These are phyloP conservation scores for Astrephomene gubernaculifera DNA, from an alignment of 139 green algal species.

Conservation along the genomic window DNA sequence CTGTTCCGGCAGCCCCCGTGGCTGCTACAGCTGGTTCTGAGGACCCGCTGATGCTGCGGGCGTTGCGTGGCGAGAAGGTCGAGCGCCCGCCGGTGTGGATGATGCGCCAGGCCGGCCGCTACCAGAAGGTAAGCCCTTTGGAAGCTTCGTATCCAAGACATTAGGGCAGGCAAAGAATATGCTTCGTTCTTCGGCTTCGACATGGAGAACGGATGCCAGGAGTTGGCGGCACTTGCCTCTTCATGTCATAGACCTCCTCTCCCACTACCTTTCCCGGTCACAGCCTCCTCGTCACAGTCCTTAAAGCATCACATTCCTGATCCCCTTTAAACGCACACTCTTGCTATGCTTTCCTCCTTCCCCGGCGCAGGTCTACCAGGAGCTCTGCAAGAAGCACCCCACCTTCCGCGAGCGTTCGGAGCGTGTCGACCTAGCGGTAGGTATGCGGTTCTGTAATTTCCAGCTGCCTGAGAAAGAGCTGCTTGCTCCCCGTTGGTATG, in stretches of 20 bases:
- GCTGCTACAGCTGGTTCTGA: not conserved
- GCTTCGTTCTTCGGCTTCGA: too few species aligned
- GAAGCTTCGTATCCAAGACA: not conserved
- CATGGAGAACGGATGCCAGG: too few species aligned
- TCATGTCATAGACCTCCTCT: too few species aligned
- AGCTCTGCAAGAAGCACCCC: constrained; percentile 92
- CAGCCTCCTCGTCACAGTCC: not conserved
- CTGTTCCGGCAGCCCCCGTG: not conserved
- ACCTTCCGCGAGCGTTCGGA: constrained; percentile 94
- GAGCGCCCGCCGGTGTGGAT: constrained; percentile 96
- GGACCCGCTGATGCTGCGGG: constrained; percentile 85
- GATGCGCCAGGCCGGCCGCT: constrained; percentile 97
- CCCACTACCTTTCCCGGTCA: too few species aligned
- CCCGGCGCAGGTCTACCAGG: constrained; percentile 85
- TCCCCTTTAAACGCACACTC: too few species aligned
- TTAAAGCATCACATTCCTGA: too few species aligned
- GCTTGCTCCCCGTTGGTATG: too few species aligned
- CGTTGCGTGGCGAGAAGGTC: constrained; percentile 84
- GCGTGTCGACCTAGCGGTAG: constrained; percentile 89
- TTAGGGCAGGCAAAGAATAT: too few species aligned
- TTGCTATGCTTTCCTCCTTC: too few species aligned
- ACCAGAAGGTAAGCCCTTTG: constrained; percentile 92
- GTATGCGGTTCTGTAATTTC: not conserved
- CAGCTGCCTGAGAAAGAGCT: too few species aligned
- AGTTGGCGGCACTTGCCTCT: too few species aligned